Evolutionary conservation across 108 stramenopile genomes (phyloP), one percentile per base, ranked within the genome.

Genomic region (Nannochloropsis gaditana): DNA sequence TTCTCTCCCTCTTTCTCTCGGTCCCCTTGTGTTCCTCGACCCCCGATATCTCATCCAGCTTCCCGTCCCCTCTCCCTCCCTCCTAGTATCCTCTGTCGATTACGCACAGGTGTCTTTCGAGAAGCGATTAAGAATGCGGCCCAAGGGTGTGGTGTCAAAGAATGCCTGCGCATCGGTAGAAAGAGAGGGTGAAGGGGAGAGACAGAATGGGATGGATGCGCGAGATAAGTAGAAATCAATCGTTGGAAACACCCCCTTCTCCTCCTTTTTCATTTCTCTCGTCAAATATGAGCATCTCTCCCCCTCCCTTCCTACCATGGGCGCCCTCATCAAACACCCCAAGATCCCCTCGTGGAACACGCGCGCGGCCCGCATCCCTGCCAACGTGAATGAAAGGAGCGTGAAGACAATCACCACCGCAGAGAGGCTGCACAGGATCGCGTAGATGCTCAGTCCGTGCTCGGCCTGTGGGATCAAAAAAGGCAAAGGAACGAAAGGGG

Each of bases 51-150:
- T 31, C 31, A 31, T 31, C 31, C 31, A 31, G 31, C 31, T 31
- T 31, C 31, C 31, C 31, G 31, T 31, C 31, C 31, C 31, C 31
- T 31, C 31, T 31, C 31, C 31, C 31, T 31, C 31, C 31, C 31
- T 31, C 31, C 31, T 1, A 31, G 31, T 31, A 1, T 31, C 31
- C 31, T n/a, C n/a, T 31, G 31, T 31, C 31, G 31, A 31, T 31
- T 50, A 50, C 47, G 47, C 47, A 50, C 47, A 95, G 79, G 95
- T 90, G 88, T 98, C 97, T 91, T 93, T 93, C 81, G 87, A 87
- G 87, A 94, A 93, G 42, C 93, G 80, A 79, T 94, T 94, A 9
- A 93, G 83, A 42, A 94, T 90, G 47, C 93, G 90, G 79, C 93
- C 94, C 31, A 92, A 80, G 6, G 92, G 92, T 6, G 90, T 91